Evolutionary conservation across 73 alveolate species (phyloP).

Genomic region (Uronychia binucleata): DNA sequence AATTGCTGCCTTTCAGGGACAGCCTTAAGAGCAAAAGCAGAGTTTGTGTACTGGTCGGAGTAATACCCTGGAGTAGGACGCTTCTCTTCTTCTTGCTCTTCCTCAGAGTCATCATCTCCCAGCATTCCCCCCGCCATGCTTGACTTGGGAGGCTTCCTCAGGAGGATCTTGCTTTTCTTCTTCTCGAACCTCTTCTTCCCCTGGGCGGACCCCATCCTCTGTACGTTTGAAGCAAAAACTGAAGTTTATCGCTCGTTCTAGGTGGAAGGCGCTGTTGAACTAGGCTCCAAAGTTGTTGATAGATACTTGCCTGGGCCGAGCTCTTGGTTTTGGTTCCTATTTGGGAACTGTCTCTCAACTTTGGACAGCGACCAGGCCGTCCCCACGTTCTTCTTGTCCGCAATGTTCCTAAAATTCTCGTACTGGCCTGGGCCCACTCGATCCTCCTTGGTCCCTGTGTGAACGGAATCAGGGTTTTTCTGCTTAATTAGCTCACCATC

Average conservation of each 20-base stretch:
- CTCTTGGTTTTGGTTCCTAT: neutral
- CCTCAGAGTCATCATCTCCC: constrained; percentile 44
- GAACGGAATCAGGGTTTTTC: constrained; percentile 56
- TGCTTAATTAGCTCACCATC: constrained; percentile 65
- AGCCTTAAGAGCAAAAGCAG: constrained; percentile 44
- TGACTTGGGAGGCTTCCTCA: neutral
- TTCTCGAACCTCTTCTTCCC: constrained; percentile 6
- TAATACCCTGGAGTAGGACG: constrained; percentile 79
- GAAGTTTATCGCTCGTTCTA: constrained; percentile 66
- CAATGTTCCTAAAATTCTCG: constrained; percentile 25
- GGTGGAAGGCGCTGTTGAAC: constrained; percentile 32
- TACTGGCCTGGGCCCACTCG: constrained; percentile 83
- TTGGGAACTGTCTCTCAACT: constrained; percentile 23
- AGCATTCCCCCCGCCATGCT: constrained; percentile 18
- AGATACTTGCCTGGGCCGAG: constrained; percentile 76
- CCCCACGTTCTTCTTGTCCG: constrained; percentile 27
- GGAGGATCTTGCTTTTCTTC: neutral
- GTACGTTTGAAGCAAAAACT: constrained; percentile 61
- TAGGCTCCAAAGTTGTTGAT: constrained; percentile 22
- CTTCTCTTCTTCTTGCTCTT: neutral
- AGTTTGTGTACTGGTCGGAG: constrained; percentile 23
- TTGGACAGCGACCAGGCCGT: constrained; percentile 40
- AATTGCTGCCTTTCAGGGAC: constrained; percentile 73
- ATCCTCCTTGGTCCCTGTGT: constrained; percentile 56
- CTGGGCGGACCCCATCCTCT: constrained; percentile 30